Base-by-base conservation (phyloP, 2,329 filamentous ascomycete genomes). In the Aspergillus tubingensis region DNA sequence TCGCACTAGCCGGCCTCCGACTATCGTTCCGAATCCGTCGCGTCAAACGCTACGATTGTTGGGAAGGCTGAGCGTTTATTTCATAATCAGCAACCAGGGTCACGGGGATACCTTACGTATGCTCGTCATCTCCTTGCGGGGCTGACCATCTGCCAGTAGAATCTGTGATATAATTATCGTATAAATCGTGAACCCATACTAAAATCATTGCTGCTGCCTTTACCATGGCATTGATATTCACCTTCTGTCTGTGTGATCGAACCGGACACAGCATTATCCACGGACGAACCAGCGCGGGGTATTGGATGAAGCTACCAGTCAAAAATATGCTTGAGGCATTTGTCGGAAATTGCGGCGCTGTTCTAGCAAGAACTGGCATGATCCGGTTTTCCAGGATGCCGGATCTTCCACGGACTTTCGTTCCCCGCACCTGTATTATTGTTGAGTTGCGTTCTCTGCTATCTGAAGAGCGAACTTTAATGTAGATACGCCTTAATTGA, bases 261-360 rank as follows among this genome's bases (percentile, higher is more conserved):
- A 32, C 8, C 60, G 55, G 11, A 63, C 66, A 2, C 74, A 73
- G 56, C 71, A 73, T 15, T n/a, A 62, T 63, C 0, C 75, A 78
- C 1, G 74, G 69, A 30, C 76, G 74, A 8, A 67, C 60, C 13
- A 77, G 57, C 10, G 70, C 72, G 2, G 75, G 76, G 57, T 77
- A 70, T 7, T 70, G 64, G 57, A 76, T 74, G 19, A 74, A 56
- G 75, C 70, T 4, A 69, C 67, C 0, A 72, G 71, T 17, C 63
- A 62, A 56, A 56, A 62, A 72, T 3, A 58, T 67, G 32, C 15
- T 59, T 59, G 25, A 77, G 63, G 17, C 71, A 69, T 13, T 63
- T 62, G 58, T 75, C 69, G 4, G 75, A 65, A 8, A 76, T 58
- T 5, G 73, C 21, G 0, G 74, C 75, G 19, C 65, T 25, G 61